Conservation (phyloP, 805 yeast genomes). For the Metschnikowia orientalis region DNA sequence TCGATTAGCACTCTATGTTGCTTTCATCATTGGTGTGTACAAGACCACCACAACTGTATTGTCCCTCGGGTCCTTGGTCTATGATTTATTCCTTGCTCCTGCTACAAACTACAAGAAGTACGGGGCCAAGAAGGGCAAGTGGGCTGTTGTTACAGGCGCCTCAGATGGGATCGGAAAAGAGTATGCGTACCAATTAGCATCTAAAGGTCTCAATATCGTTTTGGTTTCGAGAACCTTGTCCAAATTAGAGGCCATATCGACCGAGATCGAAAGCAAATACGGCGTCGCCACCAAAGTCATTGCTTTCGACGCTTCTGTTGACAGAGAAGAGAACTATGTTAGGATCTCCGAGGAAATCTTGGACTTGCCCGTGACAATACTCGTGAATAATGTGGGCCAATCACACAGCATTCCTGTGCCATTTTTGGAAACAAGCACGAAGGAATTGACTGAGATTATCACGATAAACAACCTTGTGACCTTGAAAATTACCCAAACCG, state of each 20-base stretch:
- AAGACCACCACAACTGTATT: constrained; percentile 51
- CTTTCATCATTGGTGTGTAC: constrained; percentile 58
- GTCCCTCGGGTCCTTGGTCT: constrained; percentile 49
- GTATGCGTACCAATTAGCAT: constrained; percentile 80
- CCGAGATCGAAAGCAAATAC: constrained; percentile 57
- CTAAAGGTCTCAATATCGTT: constrained; percentile 75
- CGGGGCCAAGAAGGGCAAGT: constrained; percentile 67
- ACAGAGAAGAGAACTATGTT: constrained; percentile 53
- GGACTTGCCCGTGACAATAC: constrained; percentile 60
- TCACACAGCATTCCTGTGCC: constrained; percentile 95
- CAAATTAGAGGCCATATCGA: constrained; percentile 63
- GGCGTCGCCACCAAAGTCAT: constrained; percentile 58
- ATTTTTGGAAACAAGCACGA: constrained; percentile 70
- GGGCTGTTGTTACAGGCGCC: constrained; percentile 98
- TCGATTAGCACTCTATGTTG: constrained; percentile 21
- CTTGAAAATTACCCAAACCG: constrained; percentile 73
- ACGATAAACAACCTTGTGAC: constrained; percentile 85
- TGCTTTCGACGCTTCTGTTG: constrained; percentile 75
- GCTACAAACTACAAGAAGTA: constrained; percentile 57
- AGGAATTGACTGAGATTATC: constrained; percentile 75
- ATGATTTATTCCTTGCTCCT: constrained; percentile 63
- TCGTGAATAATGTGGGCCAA: constrained; percentile 91
- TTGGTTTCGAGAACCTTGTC: constrained; percentile 80
- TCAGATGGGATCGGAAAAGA: constrained; percentile 98
- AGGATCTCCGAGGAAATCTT: constrained; percentile 44